phyloP scores from a whole-genome alignment of 768 basidiomycete species.

The Pleurotus citrinopileatus region DNA sequence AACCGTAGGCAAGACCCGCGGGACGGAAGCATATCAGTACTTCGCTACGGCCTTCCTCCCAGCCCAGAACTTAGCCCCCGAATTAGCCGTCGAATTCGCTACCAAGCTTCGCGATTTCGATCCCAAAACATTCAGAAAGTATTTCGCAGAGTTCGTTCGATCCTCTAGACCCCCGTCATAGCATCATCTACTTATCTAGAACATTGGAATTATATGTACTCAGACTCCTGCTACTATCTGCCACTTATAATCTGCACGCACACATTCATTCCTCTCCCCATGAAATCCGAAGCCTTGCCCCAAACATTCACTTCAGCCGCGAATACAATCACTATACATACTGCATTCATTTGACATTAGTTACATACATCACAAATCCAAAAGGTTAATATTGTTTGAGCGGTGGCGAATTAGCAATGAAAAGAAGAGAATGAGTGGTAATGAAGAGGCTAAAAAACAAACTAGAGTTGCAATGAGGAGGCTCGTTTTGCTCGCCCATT shows the following conservation, averaged over 20 bases:
- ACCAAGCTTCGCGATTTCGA: slow-evolving; percentile 74
- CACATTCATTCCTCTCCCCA: slow-evolving; percentile 3
- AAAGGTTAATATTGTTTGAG: neutral
- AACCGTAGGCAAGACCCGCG: slow-evolving; percentile 70
- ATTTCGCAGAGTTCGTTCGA: slow-evolving; percentile 81
- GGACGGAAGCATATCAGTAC: slow-evolving; percentile 80
- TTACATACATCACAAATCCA: slow-evolving; percentile 7
- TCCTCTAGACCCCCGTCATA: slow-evolving; percentile 65
- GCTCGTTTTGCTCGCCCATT: too few relatives aligned
- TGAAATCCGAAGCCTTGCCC: neutral
- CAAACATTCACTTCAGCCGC: too few relatives aligned
- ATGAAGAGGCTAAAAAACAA: neutral
- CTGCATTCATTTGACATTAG: slow-evolving; percentile 3
- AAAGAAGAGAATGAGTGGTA: neutral
- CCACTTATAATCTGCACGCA: slow-evolving; percentile 8
- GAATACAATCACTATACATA: neutral
- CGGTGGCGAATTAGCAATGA: neutral
- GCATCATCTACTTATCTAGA: slow-evolving; percentile 18
- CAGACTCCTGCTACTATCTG: neutral
- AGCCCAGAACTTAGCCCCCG: slow-evolving; percentile 81
- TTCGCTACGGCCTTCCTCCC: slow-evolving; percentile 81
- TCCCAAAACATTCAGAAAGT: slow-evolving; percentile 76
- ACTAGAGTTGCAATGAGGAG: too few relatives aligned
- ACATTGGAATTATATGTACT: neutral
- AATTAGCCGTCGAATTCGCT: slow-evolving; percentile 74